Evolutionary conservation across 805 yeast species (phyloP).

Genomic region (Saccharomycopsis schoenii): DNA sequence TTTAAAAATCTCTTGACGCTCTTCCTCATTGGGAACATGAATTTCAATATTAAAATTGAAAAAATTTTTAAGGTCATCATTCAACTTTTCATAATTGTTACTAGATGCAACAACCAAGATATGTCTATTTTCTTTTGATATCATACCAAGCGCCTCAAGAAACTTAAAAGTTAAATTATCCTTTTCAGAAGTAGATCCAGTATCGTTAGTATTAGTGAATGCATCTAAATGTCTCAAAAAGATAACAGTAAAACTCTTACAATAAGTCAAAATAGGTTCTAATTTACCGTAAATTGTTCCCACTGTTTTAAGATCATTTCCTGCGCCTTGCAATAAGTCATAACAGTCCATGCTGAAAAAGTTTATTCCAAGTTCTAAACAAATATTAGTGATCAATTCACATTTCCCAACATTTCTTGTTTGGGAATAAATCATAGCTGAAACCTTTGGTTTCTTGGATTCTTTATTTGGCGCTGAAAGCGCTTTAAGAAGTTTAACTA

Average conservation of each 20-base stretch:
- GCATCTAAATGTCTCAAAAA: slow-evolving; percentile 67
- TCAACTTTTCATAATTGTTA: slow-evolving; percentile 57
- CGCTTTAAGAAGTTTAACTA: slow-evolving; percentile 22
- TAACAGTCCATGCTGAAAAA: slow-evolving; percentile 60
- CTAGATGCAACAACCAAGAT: slow-evolving; percentile 54
- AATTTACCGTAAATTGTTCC: slow-evolving; percentile 71
- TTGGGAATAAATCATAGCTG: slow-evolving; percentile 41
- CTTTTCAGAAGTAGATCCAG: slow-evolving; percentile 21
- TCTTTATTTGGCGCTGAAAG: neutral
- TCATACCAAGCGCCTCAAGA: slow-evolving; percentile 46
- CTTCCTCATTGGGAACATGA: slow-evolving; percentile 69
- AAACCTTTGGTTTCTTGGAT: neutral
- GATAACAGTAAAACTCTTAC: slow-evolving; percentile 39
- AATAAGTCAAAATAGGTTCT: slow-evolving; percentile 46
- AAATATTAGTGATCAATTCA: slow-evolving; percentile 44
- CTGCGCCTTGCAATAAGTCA: slow-evolving; percentile 41
- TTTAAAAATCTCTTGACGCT: slow-evolving; percentile 55
- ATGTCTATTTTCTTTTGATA: slow-evolving; percentile 29
- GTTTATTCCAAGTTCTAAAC: slow-evolving; percentile 54
- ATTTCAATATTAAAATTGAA: slow-evolving; percentile 71
- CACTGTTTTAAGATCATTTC: slow-evolving; percentile 67
- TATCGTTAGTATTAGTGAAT: slow-evolving; percentile 49
- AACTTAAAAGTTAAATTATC: slow-evolving; percentile 45
- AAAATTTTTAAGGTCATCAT: slow-evolving; percentile 53
- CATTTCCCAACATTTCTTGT: slow-evolving; percentile 75